Conservation (phyloP, 2,329 filamentous ascomycete genomes). For the Talaromyces sp. region DNA sequence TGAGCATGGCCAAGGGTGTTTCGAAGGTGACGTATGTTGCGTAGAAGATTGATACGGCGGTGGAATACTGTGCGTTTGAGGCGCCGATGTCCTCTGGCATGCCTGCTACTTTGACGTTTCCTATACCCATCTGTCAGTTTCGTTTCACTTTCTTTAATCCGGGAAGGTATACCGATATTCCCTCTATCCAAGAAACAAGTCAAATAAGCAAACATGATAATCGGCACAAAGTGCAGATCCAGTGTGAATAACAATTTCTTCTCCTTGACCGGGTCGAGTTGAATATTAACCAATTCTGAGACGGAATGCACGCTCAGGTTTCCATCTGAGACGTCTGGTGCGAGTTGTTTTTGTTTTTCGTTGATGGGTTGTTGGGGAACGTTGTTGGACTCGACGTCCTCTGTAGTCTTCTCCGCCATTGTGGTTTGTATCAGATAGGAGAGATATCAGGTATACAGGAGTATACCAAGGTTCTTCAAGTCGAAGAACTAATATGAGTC, state of each 20-base stretch:
- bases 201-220: constrained; percentile 54
- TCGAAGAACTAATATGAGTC: neutral
- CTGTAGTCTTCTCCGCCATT: neutral
- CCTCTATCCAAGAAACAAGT: constrained; percentile 52
- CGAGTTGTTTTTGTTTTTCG: neutral
- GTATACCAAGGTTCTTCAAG: neutral
- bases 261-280: constrained; percentile 44
- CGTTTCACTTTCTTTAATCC: no score
- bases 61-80: constrained; percentile 41
- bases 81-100: constrained; percentile 45
- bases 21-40: constrained; percentile 49
- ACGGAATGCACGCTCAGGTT: constrained; percentile 17
- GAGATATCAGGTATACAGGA: neutral
- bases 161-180: constrained; percentile 43
- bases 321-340: neutral
- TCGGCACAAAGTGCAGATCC: constrained; percentile 46
- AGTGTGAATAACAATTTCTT: constrained; percentile 45
- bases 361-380: neutral
- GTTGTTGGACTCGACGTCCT: neutral
- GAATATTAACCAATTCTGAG: constrained; percentile 19
- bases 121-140: constrained; percentile 18
- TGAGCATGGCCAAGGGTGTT: constrained; percentile 42
- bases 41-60: constrained; percentile 49
- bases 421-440: no score
- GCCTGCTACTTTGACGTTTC: constrained; percentile 46